Base-by-base conservation (phyloP, 202 grass and related monocot genomes). In the Hordeum pubiflorum region DNA sequence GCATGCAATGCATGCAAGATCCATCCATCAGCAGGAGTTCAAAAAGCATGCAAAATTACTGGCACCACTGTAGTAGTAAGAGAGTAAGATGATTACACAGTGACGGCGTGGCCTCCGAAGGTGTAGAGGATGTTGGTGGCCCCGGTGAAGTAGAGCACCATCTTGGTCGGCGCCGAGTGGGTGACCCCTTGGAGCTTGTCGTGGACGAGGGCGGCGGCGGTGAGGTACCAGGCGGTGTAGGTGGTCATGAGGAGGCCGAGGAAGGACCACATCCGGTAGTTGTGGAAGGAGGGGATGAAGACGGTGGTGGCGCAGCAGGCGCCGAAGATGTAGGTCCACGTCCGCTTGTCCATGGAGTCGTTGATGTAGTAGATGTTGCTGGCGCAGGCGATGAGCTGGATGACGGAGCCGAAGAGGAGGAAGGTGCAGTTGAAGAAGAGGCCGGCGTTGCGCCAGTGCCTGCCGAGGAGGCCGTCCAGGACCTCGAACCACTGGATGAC, bases 401-500 rank as follows among this genome's bases (percentile, higher is more conserved):
- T 99, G 76, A 99, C 96, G 57, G 96, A 99, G 64, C 96, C 96
- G 78, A 98, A 98, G 46, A 98, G 90, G 66, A 98, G 90, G 91
- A 98, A 98, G 4, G 92, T 98, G 87, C 96, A 95, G 86, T 98
- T 95, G 86, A 98, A 98, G 87, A 95, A 67, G 29, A 98, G 92
- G 23, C 96, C 92, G 56, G 67, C 32, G 72, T 98, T 98, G 59
- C 96, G 90, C 96, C 96, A 98, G 21, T 95, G 96, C 60, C 54
- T 79, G 5, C 96, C 96, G 69, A 98, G 81, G 10, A 98, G 81
- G 31, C 96, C 96, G 32, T 93, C 86, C 21, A 98, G 92, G 9
- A 98, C 96, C 85, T 98, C 96, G 77, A 98, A 98, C 96, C 96
- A 98, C 90, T 98, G 96, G 74, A 98, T 98, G 36, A 98, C 96